Evolutionary conservation across 1,284 basidiomycete species (phyloP), one percentile per base, ranked within the genome.

Genomic region (Ganoderma boninense): DNA sequence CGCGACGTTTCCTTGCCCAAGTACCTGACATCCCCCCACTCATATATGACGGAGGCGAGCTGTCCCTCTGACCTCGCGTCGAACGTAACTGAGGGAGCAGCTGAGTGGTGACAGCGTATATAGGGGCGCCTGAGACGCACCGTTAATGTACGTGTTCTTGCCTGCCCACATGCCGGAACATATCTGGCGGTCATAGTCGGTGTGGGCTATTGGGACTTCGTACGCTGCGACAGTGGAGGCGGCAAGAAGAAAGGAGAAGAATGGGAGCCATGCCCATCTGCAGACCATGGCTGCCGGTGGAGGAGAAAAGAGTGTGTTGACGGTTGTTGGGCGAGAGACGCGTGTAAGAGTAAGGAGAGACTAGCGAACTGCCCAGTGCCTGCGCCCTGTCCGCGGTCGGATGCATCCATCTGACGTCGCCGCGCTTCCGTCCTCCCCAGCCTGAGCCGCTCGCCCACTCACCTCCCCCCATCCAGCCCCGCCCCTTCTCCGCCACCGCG

Each of bases 91-190:
- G 59, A 35, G 64, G 43, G 42, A 8, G 10, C 23, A 29, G 40
- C 40, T 62, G 16, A 62, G 40, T 29, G 4, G 60, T 23, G 29
- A 40, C 49, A 49, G 60, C 29, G 54, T 16, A 42, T 59, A 57
- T n/a, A 70, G 62, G 54, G 38, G 52, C 26, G 43, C 56, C 52
- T 40, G 35, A 69, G 57, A 78, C 88, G 75, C 79, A 97, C 96
- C 91, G 81, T 97, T 95, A 74, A 98, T 96, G 81, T 88, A 93
- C 32, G 97, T 94, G 49, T 90, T 86, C 66, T 88, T 81, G 66
- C 90, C 90, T 35, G 90, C 94, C 89, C 94, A 97, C 95, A 99
- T 98, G 67, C 97, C 97, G 71, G 93, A 95, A 84, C 97, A 99
- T 80, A 93, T 92, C 86, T 99, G 97, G 64, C 94, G 87, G 61